These are phyloP conservation scores for Mortierella sp. DNA, from an alignment of 371 early-diverging fungal species.

Conservation along the genomic window DNA sequence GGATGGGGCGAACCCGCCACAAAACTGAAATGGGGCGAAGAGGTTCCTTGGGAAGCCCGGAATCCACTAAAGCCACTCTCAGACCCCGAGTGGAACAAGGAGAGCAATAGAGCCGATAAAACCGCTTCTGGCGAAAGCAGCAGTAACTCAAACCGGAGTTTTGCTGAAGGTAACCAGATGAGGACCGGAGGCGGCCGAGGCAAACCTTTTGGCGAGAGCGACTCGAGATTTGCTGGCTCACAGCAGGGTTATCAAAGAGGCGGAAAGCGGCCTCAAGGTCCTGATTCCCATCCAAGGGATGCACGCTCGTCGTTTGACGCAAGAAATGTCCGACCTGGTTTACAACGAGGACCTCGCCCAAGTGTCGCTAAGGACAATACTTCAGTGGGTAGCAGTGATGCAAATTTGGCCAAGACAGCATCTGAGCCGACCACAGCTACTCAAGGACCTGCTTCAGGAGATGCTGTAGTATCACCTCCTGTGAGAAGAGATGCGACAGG, in stretches of 20 bases:
- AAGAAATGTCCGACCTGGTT: conserved; percentile 20
- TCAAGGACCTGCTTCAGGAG: background rate
- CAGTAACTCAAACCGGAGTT: background rate
- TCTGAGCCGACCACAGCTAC: background rate
- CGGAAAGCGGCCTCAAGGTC: conserved; percentile 14
- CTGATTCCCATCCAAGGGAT: conserved; percentile 14
- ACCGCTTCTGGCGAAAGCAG: background rate
- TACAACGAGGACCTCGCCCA: conserved; percentile 20
- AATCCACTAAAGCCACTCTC: background rate
- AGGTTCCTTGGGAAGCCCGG: conserved; percentile 10
- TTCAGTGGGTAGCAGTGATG: background rate
- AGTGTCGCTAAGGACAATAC: background rate
- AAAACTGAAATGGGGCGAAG: conserved; percentile 17
- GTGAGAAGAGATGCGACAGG: background rate
- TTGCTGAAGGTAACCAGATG: background rate
- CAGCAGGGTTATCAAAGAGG: conserved; percentile 23
- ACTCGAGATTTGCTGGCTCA: conserved; percentile 9
- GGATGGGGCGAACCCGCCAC: conserved; percentile 13
- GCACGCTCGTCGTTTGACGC: conserved; percentile 40
- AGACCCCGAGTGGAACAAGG: background rate
- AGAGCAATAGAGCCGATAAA: background rate
- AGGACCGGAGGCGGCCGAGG: conserved; percentile 13
- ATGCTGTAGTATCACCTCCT: background rate
- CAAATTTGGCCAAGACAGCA: background rate
- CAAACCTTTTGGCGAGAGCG: background rate